phyloP scores from a whole-genome alignment of 352 stramenopile genomes.

The Globisporangium cylindrosporum region DNA sequence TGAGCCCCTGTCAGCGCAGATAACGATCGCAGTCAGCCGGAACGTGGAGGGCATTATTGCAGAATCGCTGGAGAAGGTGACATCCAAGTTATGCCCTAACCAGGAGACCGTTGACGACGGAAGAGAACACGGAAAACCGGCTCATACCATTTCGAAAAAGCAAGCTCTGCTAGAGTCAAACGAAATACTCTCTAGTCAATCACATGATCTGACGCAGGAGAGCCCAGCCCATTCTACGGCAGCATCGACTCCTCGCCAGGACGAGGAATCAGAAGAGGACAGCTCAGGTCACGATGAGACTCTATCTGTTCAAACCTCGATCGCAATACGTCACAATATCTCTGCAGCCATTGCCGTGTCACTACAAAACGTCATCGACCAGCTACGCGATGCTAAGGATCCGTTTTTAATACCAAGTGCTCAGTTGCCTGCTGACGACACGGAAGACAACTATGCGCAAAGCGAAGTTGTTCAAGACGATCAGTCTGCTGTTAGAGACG shows the following conservation, averaged over 20 bases:
- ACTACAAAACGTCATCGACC: constrained; percentile 26
- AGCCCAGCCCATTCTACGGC: background rate
- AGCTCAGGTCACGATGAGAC: background rate
- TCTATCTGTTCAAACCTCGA: constrained; percentile 20
- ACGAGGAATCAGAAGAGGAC: background rate
- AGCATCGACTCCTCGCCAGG: background rate
- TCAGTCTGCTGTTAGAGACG: background rate
- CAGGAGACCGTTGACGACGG: background rate
- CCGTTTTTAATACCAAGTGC: background rate
- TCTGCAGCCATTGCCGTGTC: constrained; percentile 28
- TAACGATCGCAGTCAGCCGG: constrained; percentile 36
- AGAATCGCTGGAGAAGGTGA: constrained; percentile 33
- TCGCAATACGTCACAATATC: constrained; percentile 30
- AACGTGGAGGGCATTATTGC: constrained; percentile 40
- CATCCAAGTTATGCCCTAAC: constrained; percentile 14
- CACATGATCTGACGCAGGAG: background rate
- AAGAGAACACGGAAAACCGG: background rate
- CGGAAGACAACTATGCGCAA: background rate
- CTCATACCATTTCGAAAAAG: background rate
- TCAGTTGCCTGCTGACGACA: background rate
- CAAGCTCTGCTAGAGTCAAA: background rate
- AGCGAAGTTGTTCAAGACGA: background rate
- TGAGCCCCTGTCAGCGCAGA: constrained; percentile 27
- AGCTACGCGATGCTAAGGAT: constrained; percentile 12
- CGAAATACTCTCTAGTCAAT: background rate